Evolutionary conservation across 495 filamentous ascomycete species (phyloP).

Genomic region (Wilcoxina mikolae): DNA sequence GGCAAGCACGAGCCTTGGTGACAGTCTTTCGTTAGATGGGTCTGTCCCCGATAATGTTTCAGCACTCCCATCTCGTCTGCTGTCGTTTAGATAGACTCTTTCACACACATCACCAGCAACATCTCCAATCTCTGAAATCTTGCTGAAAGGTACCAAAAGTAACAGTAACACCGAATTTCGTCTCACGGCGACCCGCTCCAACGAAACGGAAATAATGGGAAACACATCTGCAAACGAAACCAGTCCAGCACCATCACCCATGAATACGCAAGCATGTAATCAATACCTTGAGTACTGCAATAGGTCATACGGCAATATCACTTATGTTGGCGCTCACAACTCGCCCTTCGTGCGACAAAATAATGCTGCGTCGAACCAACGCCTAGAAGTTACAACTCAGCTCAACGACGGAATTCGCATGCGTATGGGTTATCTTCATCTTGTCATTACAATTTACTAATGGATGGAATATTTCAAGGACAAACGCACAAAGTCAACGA

Average conservation of each 20-base stretch:
- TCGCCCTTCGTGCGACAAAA: slow-evolving; percentile 58
- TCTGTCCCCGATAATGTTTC: background rate
- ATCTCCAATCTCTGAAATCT: background rate
- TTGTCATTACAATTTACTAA: slow-evolving; percentile 23
- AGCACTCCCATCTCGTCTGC: background rate
- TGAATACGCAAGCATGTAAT: slow-evolving; percentile 68
- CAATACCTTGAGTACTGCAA: slow-evolving; percentile 69
- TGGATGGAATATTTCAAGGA: slow-evolving; percentile 47
- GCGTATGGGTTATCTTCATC: background rate
- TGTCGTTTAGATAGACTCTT: background rate
- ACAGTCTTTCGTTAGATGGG: no score
- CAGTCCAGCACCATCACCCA: slow-evolving; percentile 31
- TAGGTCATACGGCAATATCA: slow-evolving; percentile 77
- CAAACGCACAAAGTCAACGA: slow-evolving; percentile 59
- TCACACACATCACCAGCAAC: slow-evolving; percentile 29
- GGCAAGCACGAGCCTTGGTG: background rate
- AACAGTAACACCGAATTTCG: background rate
- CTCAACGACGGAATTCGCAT: slow-evolving; percentile 68
- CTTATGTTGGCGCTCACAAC: slow-evolving; percentile 74
- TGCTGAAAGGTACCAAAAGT: background rate
- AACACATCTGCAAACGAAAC: slow-evolving; percentile 8
- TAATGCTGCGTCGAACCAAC: slow-evolving; percentile 67
- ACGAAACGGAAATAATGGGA: background rate
- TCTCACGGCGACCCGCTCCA: background rate
- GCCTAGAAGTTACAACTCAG: slow-evolving; percentile 51